phyloP scores from a whole-genome alignment of 2,329 filamentous ascomycete genomes.

The Cladophialophora immunda region DNA sequence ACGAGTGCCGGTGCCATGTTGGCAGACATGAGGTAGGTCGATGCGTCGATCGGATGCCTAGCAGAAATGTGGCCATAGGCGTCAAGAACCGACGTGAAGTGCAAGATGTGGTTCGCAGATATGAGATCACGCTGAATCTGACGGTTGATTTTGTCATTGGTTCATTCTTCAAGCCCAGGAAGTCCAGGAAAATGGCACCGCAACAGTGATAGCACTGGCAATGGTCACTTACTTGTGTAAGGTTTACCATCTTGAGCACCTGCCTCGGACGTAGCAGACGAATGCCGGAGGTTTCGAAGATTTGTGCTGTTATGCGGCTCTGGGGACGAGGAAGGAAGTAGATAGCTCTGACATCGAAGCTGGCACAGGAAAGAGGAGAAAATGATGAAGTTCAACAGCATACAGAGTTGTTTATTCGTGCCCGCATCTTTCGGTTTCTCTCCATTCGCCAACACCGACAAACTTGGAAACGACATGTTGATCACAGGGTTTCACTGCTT shows the following conservation, averaged over 20 bases:
- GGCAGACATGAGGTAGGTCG: slow-evolving; percentile 59
- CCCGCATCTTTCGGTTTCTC: not conserved
- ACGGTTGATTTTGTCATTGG: not conserved
- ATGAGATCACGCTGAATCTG: slow-evolving; percentile 47
- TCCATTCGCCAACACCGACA: not conserved
- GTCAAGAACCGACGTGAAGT: slow-evolving; percentile 59
- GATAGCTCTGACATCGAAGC: not conserved
- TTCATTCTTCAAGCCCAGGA: not conserved
- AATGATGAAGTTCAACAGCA: not conserved
- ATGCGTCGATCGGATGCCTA: slow-evolving; percentile 56
- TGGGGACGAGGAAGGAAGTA: not conserved
- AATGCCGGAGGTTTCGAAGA: not conserved
- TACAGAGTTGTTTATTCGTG: slow-evolving; percentile 1
- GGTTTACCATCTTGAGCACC: slow-evolving; percentile 11
- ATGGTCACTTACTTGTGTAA: slow-evolving; percentile 4
- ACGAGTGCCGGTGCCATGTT: slow-evolving; percentile 59
- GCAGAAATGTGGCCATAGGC: slow-evolving; percentile 65
- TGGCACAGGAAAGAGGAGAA: not conserved
- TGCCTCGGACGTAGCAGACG: not conserved
- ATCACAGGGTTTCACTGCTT: not conserved
- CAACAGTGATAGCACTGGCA: not conserved
- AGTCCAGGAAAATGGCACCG: not conserved
- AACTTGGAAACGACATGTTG: not conserved
- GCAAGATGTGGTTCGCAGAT: slow-evolving; percentile 61
- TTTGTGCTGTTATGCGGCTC: not conserved